phyloP scores from a whole-genome alignment of 129 eudicot genomes.

The Artemisia argyi region DNA sequence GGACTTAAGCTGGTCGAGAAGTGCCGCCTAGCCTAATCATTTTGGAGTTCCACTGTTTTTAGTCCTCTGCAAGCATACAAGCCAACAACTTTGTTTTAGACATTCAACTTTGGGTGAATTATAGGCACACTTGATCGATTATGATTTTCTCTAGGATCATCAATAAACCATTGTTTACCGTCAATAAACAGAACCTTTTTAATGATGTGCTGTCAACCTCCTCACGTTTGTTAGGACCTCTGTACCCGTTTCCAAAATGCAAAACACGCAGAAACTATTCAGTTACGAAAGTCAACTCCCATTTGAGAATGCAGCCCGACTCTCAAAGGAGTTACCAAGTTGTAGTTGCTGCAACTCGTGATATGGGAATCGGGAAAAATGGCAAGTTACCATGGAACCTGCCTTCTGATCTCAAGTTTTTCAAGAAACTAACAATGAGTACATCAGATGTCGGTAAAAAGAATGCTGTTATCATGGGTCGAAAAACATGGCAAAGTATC shows the following conservation, averaged over 20 bases:
- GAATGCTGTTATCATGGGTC: slow-evolving; percentile 81
- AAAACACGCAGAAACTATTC: slow-evolving; percentile 12
- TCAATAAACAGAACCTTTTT: slow-evolving; percentile 18
- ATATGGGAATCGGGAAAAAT: slow-evolving; percentile 73
- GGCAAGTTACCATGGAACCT: slow-evolving; percentile 81
- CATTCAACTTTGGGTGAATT: neutral
- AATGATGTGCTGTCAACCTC: slow-evolving; percentile 22
- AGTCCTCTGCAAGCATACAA: too few relatives aligned
- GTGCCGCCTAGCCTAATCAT: too few relatives aligned
- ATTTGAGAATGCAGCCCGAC: slow-evolving; percentile 4
- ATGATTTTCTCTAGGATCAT: slow-evolving; percentile 31
- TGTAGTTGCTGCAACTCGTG: slow-evolving; percentile 81
- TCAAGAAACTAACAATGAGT: slow-evolving; percentile 53
- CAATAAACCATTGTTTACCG: slow-evolving; percentile 10
- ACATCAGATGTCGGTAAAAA: slow-evolving; percentile 52
- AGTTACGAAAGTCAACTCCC: slow-evolving; percentile 28
- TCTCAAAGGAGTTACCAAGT: slow-evolving; percentile 59
- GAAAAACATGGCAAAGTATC: slow-evolving; percentile 83
- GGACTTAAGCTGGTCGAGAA: too few relatives aligned
- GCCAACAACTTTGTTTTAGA: neutral
- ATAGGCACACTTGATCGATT: slow-evolving; percentile 2
- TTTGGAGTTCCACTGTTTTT: too few relatives aligned
- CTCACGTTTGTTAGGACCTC: neutral
- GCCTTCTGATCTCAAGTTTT: slow-evolving; percentile 74
- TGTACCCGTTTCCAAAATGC: neutral